Evolutionary conservation across 2,329 filamentous ascomycete species (phyloP).

Genomic region (Mollisiaceae sp.): DNA sequence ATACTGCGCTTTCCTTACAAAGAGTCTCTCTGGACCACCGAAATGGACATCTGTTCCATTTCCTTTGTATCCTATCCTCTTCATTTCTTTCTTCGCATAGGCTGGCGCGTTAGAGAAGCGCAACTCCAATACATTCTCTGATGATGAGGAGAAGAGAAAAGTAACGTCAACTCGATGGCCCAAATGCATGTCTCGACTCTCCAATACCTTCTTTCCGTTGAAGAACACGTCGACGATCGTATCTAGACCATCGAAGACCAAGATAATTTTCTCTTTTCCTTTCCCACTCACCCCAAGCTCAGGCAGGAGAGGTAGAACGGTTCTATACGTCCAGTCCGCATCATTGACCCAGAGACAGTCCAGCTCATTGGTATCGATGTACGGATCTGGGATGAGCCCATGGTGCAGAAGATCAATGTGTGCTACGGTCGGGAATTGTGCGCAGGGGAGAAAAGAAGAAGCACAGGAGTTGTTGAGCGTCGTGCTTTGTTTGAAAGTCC

Average conservation of each 20-base stretch:
- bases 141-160: conserved; percentile 24
- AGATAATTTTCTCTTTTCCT: conserved; percentile 42
- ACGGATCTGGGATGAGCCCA: conserved; percentile 60
- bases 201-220: conserved; percentile 52
- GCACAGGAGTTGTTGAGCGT: conserved; percentile 31
- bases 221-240: conserved; percentile 58
- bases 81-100: conserved; percentile 34
- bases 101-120: conserved; percentile 34
- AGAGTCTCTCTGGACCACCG: conserved; percentile 50
- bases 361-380: conserved; percentile 65
- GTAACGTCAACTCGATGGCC: conserved; percentile 56
- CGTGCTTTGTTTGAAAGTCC: conserved; percentile 62
- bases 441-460: conserved; percentile 30
- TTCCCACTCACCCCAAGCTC: not conserved
- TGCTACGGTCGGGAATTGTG: conserved; percentile 64
- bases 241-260: conserved; percentile 61
- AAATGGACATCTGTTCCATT: conserved; percentile 55
- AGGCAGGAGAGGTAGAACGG: conserved; percentile 26
- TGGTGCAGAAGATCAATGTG: conserved; percentile 68
- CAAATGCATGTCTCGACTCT: conserved; percentile 60
- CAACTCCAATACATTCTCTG: conserved; percentile 29
- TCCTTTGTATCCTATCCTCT: conserved; percentile 42
- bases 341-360: conserved; percentile 66
- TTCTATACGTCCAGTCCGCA: conserved; percentile 63
- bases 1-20: conserved; percentile 70